Conservation (phyloP, 345 rosid genomes). For the Arabis hirsuta region DNA sequence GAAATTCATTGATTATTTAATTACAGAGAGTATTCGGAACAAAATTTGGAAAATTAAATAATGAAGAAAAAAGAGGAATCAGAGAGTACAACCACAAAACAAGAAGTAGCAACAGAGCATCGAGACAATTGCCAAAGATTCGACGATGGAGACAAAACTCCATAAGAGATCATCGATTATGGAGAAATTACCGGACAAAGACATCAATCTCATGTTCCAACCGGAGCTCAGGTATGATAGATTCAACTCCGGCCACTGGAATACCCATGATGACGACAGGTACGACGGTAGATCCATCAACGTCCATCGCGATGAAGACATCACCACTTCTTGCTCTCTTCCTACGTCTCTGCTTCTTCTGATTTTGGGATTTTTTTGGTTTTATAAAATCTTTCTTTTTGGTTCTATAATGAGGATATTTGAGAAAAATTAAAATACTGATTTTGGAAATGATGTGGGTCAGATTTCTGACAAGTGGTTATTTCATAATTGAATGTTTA, state of each 20-base stretch:
- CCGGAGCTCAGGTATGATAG: slow-evolving; percentile 49
- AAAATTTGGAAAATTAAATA: background rate
- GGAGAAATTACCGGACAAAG: slow-evolving; percentile 50
- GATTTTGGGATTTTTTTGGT: background rate
- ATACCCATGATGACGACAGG: slow-evolving; percentile 44
- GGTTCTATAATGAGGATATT: background rate
- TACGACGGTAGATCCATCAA: slow-evolving; percentile 52
- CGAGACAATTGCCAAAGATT: slow-evolving; percentile 65
- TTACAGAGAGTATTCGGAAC: background rate
- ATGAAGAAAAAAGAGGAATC: slow-evolving; percentile 31
- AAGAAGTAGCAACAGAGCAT: slow-evolving; percentile 80
- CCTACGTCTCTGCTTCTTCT: background rate
- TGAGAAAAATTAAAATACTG: background rate
- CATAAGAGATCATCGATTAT: slow-evolving; percentile 73
- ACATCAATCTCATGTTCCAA: slow-evolving; percentile 46
- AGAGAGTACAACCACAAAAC: slow-evolving; percentile 84
- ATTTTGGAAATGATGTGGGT: slow-evolving; percentile 12
- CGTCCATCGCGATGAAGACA: slow-evolving; percentile 55
- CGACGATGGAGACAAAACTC: slow-evolving; percentile 62
- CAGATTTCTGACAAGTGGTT: slow-evolving; percentile 35
- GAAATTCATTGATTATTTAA: slow-evolving; percentile 14
- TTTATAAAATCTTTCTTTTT: slow-evolving; percentile 6
- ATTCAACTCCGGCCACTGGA: slow-evolving; percentile 73
- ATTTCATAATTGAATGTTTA: slow-evolving; percentile 12
- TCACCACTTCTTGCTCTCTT: background rate